A percentile compares a stretch with the other conserved stretches of the same genome.
Evolutionary conservation across 1,284 basidiomycete genomes (phyloP).

Genomic region (Puccinia coronata): DNA sequence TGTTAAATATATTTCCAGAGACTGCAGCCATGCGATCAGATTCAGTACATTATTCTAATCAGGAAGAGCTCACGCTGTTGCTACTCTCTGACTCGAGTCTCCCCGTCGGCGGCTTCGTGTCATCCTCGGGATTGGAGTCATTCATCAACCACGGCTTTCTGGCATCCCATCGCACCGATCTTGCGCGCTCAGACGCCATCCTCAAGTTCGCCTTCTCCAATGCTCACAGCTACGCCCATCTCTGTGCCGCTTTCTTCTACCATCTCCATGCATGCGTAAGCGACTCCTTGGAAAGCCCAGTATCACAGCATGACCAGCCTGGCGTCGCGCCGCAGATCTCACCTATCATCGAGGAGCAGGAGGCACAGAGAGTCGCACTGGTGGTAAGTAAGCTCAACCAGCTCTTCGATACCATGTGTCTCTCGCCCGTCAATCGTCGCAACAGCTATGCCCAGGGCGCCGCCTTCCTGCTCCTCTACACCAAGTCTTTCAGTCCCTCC

Average conservation of each 20-base stretch:
- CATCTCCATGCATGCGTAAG: conserved; percentile 20
- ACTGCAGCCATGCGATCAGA: too few relatives aligned
- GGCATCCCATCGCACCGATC: neutral
- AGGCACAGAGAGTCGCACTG: neutral
- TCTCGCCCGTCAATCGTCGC: conserved; percentile 83
- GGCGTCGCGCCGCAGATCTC: neutral
- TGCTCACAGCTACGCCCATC: conserved; percentile 23
- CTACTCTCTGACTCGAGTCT: conserved; percentile 78
- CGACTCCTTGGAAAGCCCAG: neutral
- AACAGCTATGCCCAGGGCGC: conserved; percentile 90
- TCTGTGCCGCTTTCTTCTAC: conserved; percentile 11
- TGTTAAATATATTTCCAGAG: too few relatives aligned
- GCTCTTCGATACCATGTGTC: conserved; percentile 78
- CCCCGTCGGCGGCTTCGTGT: conserved; percentile 85
- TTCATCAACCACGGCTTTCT: conserved; percentile 69
- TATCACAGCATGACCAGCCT: too few relatives aligned
- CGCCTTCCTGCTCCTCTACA: conserved; percentile 68
- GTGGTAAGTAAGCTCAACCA: conserved; percentile 68
- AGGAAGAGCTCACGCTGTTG: conserved; percentile 67
- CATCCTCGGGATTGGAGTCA: conserved; percentile 88
- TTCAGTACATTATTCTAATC: too few relatives aligned
- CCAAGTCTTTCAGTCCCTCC: conserved; percentile 70
- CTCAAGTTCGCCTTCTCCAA: conserved; percentile 25
- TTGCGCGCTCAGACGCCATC: neutral
- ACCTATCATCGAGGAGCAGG: neutral